Percentiles rank a stretch among this genome's conserved stretches.
Conservation (phyloP, 208 protist genomes). For the Acanthamoeba culbertsoni region DNA sequence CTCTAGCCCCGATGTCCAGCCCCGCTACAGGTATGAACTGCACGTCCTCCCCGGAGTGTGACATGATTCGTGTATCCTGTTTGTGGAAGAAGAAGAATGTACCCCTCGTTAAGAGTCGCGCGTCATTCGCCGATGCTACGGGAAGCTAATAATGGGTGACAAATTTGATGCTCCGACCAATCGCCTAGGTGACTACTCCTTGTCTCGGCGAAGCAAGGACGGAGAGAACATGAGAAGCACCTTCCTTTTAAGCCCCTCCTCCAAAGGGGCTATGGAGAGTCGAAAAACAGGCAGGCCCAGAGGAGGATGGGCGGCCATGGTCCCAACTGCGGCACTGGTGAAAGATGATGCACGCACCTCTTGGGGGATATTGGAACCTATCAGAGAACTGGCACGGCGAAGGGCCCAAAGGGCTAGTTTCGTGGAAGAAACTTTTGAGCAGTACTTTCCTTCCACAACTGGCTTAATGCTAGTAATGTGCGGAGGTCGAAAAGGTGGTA, state of each 20-base stretch:
- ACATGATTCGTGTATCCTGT: neutral
- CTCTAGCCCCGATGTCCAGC: neutral
- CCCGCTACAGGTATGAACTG: neutral
- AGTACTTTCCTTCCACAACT: neutral
- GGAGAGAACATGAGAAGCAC: no score
- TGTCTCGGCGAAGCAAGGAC: no score
- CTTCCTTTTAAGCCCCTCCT: no score
- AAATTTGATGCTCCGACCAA: no score
- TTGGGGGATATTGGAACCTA: neutral
- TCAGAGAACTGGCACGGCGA: neutral
- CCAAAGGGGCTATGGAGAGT: no score
- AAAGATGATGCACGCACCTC: neutral
- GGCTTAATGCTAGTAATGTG: neutral
- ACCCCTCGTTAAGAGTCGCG: no score
- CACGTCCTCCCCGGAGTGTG: neutral
- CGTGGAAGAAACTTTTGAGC: no score
- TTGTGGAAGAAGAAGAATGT: no score
- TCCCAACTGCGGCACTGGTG: neutral
- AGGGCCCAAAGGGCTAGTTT: neutral
- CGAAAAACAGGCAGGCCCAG: neutral
- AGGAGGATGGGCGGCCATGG: neutral
- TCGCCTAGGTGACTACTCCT: no score
- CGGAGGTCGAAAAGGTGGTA: neutral
- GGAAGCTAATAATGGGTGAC: no score
- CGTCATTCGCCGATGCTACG: no score